These are phyloP conservation scores for Flaveria trinervia DNA, from an alignment of 129 eudicot species.

Conservation along the genomic window DNA sequence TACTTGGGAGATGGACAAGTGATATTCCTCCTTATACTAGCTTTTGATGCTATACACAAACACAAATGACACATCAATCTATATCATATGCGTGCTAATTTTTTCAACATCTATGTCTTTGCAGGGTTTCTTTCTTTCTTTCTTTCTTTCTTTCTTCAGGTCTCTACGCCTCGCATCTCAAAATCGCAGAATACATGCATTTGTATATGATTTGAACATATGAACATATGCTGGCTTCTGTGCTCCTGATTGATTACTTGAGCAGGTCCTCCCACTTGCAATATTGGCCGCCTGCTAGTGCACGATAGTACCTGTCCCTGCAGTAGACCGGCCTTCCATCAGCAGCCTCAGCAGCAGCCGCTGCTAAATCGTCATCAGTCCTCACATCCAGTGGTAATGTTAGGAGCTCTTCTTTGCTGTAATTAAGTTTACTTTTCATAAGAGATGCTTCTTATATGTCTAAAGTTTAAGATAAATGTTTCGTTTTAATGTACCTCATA, in stretches of 20 bases:
- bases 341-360: constrained; percentile 97
- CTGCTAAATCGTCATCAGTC: constrained; percentile 83
- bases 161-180: not conserved
- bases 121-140: not conserved
- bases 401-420: constrained; percentile 80
- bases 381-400: constrained; percentile 75
- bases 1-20: constrained; percentile 1
- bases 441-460: not conserved
- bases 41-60: not conserved
- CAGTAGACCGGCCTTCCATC: constrained; percentile 99
- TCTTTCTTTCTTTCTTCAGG: not conserved
- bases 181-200: not conserved
- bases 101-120: not conserved
- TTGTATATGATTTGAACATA: constrained; percentile 2
- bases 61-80: not conserved
- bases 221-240: not conserved
- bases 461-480: constrained; percentile 7
- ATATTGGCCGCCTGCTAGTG: constrained; percentile 96
- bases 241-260: constrained; percentile 40
- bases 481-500: constrained; percentile 48
- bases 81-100: not conserved
- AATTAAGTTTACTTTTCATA: constrained; percentile 13
- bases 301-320: constrained; percentile 95
- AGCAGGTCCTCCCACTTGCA: constrained; percentile 99
- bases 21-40: not conserved